These are phyloP conservation scores for Mucor sp. DNA, from an alignment of 371 early-diverging fungal species.

Conservation along the genomic window DNA sequence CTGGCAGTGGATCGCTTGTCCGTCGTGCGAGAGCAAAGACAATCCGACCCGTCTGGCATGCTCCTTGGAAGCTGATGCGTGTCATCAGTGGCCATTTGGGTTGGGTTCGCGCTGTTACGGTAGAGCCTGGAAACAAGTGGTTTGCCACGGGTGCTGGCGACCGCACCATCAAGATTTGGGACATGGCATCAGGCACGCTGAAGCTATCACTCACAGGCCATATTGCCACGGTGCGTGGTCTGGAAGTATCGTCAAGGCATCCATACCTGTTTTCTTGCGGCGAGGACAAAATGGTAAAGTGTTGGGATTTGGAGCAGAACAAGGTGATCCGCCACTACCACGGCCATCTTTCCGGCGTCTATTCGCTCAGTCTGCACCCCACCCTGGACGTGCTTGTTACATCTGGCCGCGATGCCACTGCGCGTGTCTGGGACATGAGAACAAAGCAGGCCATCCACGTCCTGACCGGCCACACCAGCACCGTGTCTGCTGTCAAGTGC, in stretches of 20 bases:
- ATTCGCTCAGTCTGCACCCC: conserved; percentile 89
- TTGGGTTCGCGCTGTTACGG: conserved; percentile 93
- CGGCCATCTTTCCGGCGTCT: conserved; percentile 95
- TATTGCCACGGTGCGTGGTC: conserved; percentile 92
- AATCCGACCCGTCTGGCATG: conserved; percentile 88
- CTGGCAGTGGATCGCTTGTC: conserved; percentile 59
- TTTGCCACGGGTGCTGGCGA: conserved; percentile 98
- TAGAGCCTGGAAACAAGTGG: conserved; percentile 96
- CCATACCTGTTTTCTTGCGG: conserved; percentile 96
- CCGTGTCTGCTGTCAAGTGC: conserved; percentile 85
- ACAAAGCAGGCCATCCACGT: conserved; percentile 94
- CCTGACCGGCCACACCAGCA: conserved; percentile 85
- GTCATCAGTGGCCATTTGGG: conserved; percentile 97
- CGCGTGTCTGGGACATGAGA: conserved; percentile 98
- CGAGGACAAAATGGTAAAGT: conserved; percentile 97
- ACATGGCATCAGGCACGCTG: conserved; percentile 94
- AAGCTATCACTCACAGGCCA: conserved; percentile 96
- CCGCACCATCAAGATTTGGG: conserved; percentile 98
- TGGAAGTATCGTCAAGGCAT: conserved; percentile 91
- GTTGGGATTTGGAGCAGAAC: conserved; percentile 98
- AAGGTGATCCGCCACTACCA: conserved; percentile 98
- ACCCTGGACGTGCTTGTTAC: conserved; percentile 93
- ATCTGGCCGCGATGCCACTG: conserved; percentile 93
- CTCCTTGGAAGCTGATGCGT: conserved; percentile 98
- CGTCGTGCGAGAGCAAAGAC: conserved; percentile 62